A percentile compares a stretch with the other conserved stretches of the same genome.
Evolutionary conservation across 2,329 filamentous ascomycete genomes (phyloP).

Genomic region (Cordyceps militaris): DNA sequence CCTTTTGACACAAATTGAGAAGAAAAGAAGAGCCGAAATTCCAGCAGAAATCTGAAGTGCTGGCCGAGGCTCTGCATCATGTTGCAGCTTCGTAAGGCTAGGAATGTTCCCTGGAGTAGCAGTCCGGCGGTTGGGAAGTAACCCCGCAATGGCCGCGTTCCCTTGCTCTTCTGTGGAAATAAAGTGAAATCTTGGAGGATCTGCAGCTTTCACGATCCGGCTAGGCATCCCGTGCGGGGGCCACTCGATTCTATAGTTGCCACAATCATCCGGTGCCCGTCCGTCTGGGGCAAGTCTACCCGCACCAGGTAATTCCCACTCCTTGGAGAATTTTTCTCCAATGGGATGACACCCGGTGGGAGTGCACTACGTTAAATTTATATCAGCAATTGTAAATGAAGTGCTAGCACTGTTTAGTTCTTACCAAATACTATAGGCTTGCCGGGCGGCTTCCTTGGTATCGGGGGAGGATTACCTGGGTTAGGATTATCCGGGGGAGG

Average conservation of each 20-base stretch:
- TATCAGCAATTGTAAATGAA: no score
- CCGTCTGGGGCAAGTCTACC: background rate
- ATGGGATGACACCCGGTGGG: background rate
- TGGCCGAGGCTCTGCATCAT: background rate
- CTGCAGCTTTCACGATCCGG: background rate
- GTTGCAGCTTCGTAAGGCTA: background rate
- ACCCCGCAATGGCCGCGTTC: background rate
- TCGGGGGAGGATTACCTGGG: no score
- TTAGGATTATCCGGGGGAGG: no score
- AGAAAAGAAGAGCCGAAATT: background rate
- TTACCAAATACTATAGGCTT: no score
- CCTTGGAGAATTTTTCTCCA: background rate
- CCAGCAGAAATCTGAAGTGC: background rate
- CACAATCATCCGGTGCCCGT: background rate
- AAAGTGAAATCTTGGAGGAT: background rate
- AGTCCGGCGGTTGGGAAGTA: background rate
- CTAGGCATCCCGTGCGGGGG: background rate
- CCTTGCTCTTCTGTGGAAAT: background rate
- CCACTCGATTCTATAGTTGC: conserved; percentile 1
- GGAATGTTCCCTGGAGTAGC: background rate
- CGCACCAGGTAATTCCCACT: background rate
- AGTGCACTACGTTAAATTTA: background rate
- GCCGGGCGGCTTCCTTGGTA: no score
- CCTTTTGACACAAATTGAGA: background rate
- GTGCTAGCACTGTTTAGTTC: no score